Conservation (phyloP, 768 basidiomycete species). For the Auricularia cornea region DNA sequence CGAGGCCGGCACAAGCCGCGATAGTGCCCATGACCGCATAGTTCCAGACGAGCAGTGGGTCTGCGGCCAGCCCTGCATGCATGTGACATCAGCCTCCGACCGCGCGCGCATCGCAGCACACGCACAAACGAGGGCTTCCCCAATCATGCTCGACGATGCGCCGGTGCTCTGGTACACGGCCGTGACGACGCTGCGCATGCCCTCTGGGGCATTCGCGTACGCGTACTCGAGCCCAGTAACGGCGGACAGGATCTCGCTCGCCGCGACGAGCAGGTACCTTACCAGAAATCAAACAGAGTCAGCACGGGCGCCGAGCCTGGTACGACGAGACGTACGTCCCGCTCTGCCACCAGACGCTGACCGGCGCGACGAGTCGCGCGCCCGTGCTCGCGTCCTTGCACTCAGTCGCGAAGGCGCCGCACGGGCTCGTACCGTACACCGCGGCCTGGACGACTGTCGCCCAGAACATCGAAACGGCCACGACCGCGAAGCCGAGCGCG, state of each 20-base stretch:
- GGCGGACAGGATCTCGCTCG: conserved; percentile 22
- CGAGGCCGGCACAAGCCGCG: neutral
- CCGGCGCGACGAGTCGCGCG: conserved; percentile 47
- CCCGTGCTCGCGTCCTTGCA: conserved; percentile 40
- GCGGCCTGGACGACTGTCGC: conserved; percentile 51
- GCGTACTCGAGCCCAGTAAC: conserved; percentile 26
- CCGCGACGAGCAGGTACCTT: conserved; percentile 17
- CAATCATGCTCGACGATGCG: neutral
- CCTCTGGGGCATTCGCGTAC: conserved; percentile 13
- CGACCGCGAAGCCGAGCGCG: conserved; percentile 46
- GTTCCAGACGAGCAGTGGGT: conserved; percentile 18
- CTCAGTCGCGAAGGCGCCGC: conserved; percentile 41
- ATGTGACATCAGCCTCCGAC: conserved; percentile 21
- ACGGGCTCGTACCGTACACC: conserved; percentile 29
- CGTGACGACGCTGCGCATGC: conserved; percentile 10
- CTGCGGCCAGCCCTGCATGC: conserved; percentile 16
- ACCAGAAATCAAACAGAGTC: too few relatives aligned
- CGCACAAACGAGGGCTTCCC: neutral
- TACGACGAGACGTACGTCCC: conserved; percentile 53
- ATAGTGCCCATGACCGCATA: neutral
- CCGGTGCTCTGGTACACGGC: neutral
- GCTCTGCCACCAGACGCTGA: conserved; percentile 71
- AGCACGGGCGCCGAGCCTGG: too few relatives aligned
- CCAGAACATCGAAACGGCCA: conserved; percentile 53
- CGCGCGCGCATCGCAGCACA: neutral